Percentiles rank a stretch among this genome's conserved stretches.
Evolutionary conservation across 306 rosid species (phyloP).

Genomic region (Lotus japonicus): DNA sequence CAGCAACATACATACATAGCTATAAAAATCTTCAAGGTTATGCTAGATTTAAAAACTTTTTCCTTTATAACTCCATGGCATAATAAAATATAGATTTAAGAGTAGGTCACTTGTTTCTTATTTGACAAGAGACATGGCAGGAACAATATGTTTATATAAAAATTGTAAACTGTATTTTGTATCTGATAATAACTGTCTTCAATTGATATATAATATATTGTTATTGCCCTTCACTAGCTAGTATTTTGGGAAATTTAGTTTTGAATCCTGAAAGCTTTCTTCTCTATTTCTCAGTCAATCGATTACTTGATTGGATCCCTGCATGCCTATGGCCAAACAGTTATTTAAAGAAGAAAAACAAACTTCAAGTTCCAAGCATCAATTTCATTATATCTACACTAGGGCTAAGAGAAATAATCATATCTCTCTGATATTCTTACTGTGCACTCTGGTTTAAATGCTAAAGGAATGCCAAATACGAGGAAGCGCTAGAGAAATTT

Average conservation of each 20-base stretch:
- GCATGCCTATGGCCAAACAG: neutral
- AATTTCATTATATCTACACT: neutral
- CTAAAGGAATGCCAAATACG: constrained; percentile 69
- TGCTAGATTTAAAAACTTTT: neutral
- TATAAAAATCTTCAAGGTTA: neutral
- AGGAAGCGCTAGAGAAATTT: constrained; percentile 82
- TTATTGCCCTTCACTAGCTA: neutral
- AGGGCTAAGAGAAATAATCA: neutral
- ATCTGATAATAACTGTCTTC: neutral
- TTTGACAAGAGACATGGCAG: neutral
- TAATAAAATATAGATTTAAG: neutral
- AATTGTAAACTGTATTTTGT: neutral
- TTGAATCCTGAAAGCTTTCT: neutral
- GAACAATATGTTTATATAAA: neutral
- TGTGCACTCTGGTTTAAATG: constrained; percentile 20
- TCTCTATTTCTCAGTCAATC: neutral
- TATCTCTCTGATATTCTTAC: neutral
- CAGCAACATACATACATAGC: too few relatives aligned
- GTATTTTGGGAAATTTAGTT: neutral
- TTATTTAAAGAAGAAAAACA: neutral
- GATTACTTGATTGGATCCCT: neutral
- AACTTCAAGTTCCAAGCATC: neutral
- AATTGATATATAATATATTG: neutral
- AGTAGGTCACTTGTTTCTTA: neutral
- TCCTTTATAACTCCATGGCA: neutral